Base-by-base conservation (phyloP, 2,329 filamentous ascomycete genomes). In the Cladosporium sp. region DNA sequence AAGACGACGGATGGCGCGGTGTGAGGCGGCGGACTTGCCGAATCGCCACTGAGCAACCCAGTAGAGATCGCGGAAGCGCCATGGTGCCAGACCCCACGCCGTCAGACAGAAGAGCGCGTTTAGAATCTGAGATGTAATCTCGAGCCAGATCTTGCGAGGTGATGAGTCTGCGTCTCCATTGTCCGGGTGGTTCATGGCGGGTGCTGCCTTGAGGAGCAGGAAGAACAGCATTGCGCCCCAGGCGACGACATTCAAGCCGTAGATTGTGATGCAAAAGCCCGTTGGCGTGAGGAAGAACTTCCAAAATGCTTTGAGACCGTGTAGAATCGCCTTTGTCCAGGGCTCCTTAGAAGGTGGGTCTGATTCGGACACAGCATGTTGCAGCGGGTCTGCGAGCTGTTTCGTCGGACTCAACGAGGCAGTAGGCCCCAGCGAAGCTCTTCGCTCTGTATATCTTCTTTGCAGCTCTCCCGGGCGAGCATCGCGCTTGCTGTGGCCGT, bases 211-310 rank as follows among this genome's bases (percentile, higher is more conserved):
- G 77, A 86, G 88, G 22, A 96, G 84, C 1, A 96, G 79, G 20
- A 96, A 78, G 74, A 96, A 95, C 34, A 96, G 80, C 91, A 96
- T 96, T 59, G 88, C 90, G 54, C 91, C 91, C 91, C 91, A 96
- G 0, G 89, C 92, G 9, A 96, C 84, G 19, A 96, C 83, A 63
- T 93, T 92, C 59, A 94, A 81, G 12, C 88, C 85, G 73, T 95
- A 96, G 5, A 96, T 72, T 2, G 86, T 88, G 42, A 94, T 84
- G 56, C 89, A 77, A 70, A 94, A 91, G 3, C 91, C 90, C 56
- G 89, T 73, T 0, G 88, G 88, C 0, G 90, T 95, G 37, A 83
- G 76, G 66, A 88, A 84, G 76, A 90, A 96, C 52, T 84, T 82
- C 84, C 85, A 88, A 69, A 89, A 90, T 0, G 83, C 81, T 20